These are phyloP conservation scores for Carallia brachiata DNA, from an alignment of 345 rosid species.

Conservation along the genomic window DNA sequence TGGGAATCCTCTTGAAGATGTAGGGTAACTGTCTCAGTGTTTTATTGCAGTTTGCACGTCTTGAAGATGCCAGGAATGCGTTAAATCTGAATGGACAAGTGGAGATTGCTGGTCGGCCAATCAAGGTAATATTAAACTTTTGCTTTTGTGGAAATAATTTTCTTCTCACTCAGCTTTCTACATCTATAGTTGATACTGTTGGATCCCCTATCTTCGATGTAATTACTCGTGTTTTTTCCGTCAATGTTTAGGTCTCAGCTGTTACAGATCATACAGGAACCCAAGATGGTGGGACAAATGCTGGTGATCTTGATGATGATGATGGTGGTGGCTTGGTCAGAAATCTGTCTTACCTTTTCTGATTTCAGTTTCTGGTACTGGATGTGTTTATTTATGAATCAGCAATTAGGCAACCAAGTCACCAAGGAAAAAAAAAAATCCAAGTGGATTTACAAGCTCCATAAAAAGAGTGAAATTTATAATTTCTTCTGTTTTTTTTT, in stretches of 20 bases:
- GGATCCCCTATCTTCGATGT: neutral
- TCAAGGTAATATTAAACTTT: constrained; percentile 53
- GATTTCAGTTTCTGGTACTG: neutral
- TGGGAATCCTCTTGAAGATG: neutral
- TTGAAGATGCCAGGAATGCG: constrained; percentile 94
- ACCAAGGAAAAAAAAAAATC: too few species aligned
- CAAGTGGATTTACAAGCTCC: too few species aligned
- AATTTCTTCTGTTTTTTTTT: too few species aligned
- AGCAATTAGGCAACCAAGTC: too few species aligned
- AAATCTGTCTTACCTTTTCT: constrained; percentile 15
- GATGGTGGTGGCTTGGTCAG: constrained; percentile 97
- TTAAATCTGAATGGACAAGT: constrained; percentile 82
- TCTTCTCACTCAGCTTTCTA: neutral
- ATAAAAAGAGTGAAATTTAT: too few species aligned
- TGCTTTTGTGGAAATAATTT: neutral
- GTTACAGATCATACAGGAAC: constrained; percentile 77
- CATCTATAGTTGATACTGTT: neutral
- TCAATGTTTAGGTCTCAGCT: constrained; percentile 67
- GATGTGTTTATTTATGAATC: neutral
- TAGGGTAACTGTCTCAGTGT: neutral
- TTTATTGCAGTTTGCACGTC: constrained; percentile 67
- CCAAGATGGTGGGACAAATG: constrained; percentile 58
- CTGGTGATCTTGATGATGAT: constrained; percentile 93
- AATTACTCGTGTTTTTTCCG: constrained; percentile 10
- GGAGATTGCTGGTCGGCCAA: constrained; percentile 84